phyloP scores from a whole-genome alignment of 108 stramenopile genomes.

The Skeletonema menzelii region DNA sequence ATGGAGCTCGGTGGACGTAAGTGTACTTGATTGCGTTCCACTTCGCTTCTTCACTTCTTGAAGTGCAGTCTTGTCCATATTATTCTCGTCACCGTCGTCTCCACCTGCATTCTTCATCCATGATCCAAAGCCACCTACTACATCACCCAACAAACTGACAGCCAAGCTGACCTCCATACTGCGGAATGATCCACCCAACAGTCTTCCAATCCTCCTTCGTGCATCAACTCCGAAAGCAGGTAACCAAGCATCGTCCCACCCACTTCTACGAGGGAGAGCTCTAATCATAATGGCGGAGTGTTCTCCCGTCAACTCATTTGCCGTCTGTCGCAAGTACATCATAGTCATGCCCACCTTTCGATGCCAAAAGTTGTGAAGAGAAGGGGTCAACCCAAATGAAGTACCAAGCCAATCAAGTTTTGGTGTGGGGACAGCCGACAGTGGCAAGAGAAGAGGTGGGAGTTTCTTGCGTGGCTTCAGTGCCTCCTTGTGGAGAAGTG shows the following conservation, averaged over 20 bases:
- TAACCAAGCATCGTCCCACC: slow-evolving; percentile 90
- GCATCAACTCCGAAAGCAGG: slow-evolving; percentile 92
- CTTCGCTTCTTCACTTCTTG: slow-evolving; percentile 50
- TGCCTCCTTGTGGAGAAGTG: slow-evolving; percentile 74
- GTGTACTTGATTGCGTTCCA: slow-evolving; percentile 45
- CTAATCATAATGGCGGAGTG: slow-evolving; percentile 94
- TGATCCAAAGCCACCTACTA: slow-evolving; percentile 37
- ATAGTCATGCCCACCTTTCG: slow-evolving; percentile 83
- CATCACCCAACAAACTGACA: slow-evolving; percentile 74
- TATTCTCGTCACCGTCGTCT: slow-evolving; percentile 31
- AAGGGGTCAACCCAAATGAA: slow-evolving; percentile 92
- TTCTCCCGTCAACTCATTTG: slow-evolving; percentile 98
- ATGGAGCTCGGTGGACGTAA: slow-evolving; percentile 78
- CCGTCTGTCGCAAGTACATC: slow-evolving; percentile 96
- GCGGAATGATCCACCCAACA: slow-evolving; percentile 88
- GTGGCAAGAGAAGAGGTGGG: slow-evolving; percentile 93
- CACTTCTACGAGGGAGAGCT: slow-evolving; percentile 76
- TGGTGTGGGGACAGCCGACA: slow-evolving; percentile 84
- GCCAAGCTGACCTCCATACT: slow-evolving; percentile 80
- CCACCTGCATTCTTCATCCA: slow-evolving; percentile 49
- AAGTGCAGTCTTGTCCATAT: slow-evolving; percentile 42
- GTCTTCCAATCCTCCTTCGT: slow-evolving; percentile 79
- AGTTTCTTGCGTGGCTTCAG: slow-evolving; percentile 93
- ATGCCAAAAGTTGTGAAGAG: slow-evolving; percentile 94
- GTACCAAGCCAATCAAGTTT: slow-evolving; percentile 97